Evolutionary conservation across 2,329 filamentous ascomycete species (phyloP), one percentile per base, ranked within the genome.

Genomic region (Aspergillus quadrilineatus): DNA sequence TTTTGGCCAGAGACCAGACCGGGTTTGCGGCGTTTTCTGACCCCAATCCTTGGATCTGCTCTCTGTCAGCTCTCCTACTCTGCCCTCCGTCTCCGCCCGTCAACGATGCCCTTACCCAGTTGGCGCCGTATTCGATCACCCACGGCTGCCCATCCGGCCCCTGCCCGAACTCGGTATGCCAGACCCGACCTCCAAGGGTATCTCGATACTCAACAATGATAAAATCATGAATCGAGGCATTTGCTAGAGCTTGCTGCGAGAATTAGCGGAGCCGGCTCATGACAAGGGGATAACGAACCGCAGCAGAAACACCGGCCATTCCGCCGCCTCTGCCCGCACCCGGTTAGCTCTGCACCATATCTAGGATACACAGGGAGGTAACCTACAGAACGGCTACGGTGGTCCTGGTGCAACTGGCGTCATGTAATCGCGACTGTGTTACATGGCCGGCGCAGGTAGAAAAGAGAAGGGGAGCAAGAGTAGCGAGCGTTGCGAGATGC

Each of bases 61-160:
- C 22, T 6, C 17, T 29, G 48, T 47, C 28, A 51, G 14, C 3
- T 8, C 6, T 14, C 39, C n/a, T 36, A 26, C 4, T 37, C 9
- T 10, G 22, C 22, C 3, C 22, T 22, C 22, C 22, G 22, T 22
- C 2, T 22, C 22, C 22, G 22, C 3, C 29, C 10, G 10, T 26
- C 10, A 28, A n/a, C 12, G 28, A 29, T 7, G 32, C 1, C 55
- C 55, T 43, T 67, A 79, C 78, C 87, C 87, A 89, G 60, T 89
- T 89, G 6, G 87, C 86, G 2, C 87, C 87, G 0, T 87, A 72
- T 67, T 89, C 87, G 8, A 89, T 76, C 0, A 75, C 78, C 57
- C 84, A 85, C 0, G 82, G 79, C 0, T 79, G 74, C 0, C 83
- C 83, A 36, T 82, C 73, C 3, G 66, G 50, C 26, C 78, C 73